Percentiles rank a stretch among this genome's conserved stretches.
Evolutionary conservation across 176 grass and related monocot genomes (phyloP).

Genomic region (Oryza australiensis): DNA sequence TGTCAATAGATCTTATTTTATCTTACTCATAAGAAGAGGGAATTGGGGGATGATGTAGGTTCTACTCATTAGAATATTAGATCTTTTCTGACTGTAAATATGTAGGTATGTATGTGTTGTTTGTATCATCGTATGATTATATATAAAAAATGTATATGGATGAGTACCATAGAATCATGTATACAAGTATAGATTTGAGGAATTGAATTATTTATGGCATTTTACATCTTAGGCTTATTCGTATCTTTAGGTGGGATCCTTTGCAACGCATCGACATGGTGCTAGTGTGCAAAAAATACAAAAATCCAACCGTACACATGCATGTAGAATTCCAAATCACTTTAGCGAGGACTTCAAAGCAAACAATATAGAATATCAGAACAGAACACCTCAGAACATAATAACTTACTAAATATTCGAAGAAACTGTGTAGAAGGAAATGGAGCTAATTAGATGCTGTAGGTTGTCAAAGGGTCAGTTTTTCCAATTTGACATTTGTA

Average conservation of each 20-base stretch:
- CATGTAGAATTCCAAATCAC: neutral
- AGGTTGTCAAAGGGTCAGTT: neutral
- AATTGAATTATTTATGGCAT: neutral
- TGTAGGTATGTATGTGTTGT: neutral
- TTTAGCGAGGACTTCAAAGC: neutral
- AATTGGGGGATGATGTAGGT: neutral
- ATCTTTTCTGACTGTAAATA: neutral
- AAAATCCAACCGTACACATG: neutral
- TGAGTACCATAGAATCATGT: neutral
- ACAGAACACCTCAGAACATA: neutral
- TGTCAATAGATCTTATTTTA: conserved; percentile 11
- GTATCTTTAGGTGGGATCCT: neutral
- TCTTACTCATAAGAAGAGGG: neutral
- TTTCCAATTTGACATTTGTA: neutral
- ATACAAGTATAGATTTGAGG: neutral
- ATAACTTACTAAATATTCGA: neutral
- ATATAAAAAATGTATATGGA: neutral
- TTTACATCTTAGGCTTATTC: neutral
- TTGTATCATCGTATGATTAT: neutral
- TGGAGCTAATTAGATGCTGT: neutral
- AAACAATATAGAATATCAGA: neutral
- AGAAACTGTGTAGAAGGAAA: neutral
- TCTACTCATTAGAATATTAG: neutral
- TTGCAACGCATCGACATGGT: neutral
- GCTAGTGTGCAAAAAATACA: neutral